Conservation (phyloP, 345 rosid genomes). For the Viola odorata region DNA sequence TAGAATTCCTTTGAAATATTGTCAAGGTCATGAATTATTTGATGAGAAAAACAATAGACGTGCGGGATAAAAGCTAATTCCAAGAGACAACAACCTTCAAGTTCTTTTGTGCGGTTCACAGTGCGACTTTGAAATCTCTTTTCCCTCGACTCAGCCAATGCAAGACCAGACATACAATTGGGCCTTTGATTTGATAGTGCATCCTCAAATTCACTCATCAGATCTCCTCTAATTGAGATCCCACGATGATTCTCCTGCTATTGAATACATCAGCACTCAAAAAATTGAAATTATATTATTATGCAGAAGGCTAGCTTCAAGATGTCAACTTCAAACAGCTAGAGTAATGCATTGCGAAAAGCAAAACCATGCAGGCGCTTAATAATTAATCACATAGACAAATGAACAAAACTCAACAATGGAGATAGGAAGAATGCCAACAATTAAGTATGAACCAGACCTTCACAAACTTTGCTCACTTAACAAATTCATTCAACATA, state of each 20-base stretch:
- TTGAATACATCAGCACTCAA: slow-evolving; percentile 13
- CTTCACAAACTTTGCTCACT: no score
- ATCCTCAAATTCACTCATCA: slow-evolving; percentile 74
- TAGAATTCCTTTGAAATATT: slow-evolving; percentile 7
- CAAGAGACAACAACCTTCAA: slow-evolving; percentile 57
- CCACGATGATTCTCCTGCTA: slow-evolving; percentile 37
- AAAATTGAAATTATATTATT: slow-evolving; percentile 2
- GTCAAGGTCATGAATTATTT: neutral
- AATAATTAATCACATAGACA: no score
- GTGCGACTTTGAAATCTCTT: slow-evolving; percentile 51
- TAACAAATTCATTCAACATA: no score
- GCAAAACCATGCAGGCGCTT: no score
- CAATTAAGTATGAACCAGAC: no score
- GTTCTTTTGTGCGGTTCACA: slow-evolving; percentile 67
- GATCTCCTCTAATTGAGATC: slow-evolving; percentile 43
- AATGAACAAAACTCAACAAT: no score
- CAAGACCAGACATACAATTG: slow-evolving; percentile 48
- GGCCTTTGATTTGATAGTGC: slow-evolving; percentile 65
- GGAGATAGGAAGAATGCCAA: no score
- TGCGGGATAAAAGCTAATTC: slow-evolving; percentile 4
- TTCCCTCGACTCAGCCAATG: slow-evolving; percentile 45
- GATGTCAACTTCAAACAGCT: slow-evolving; percentile 1
- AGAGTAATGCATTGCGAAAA: neutral
- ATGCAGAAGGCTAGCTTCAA: neutral
- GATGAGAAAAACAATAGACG: slow-evolving; percentile 4